phyloP scores from a whole-genome alignment of 2,329 filamentous ascomycete genomes.

The Colletotrichum noveboracense region DNA sequence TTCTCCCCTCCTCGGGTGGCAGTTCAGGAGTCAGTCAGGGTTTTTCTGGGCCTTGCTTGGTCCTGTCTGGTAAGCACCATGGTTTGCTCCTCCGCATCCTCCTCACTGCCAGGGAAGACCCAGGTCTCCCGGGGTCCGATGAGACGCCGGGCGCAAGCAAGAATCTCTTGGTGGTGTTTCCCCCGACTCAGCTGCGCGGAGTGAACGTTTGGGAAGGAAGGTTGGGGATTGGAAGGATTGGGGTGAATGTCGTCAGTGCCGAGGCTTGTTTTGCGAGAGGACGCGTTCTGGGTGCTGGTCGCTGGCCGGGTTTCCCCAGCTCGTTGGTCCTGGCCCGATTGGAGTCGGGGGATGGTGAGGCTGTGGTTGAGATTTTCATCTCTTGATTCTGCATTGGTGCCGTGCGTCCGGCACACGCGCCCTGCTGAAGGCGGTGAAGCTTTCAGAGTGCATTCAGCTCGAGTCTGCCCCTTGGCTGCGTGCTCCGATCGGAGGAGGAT shows the following conservation, averaged over 20 bases:
- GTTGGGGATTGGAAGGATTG: neutral
- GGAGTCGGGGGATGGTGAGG: neutral
- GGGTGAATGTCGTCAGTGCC: neutral
- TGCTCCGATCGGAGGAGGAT: neutral
- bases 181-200: slow-evolving; percentile 13
- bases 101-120: slow-evolving; percentile 1
- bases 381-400: neutral
- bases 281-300: neutral
- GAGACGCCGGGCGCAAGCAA: slow-evolving; percentile 11
- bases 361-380: neutral
- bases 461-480: neutral
- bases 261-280: neutral
- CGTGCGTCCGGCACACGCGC: neutral
- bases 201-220: neutral
- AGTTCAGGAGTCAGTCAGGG: slow-evolving; percentile 5
- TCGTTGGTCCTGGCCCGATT: neutral
- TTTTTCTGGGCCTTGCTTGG: neutral
- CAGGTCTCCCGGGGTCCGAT: slow-evolving; percentile 12
- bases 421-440: neutral
- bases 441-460: neutral
- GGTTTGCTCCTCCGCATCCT: neutral
- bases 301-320: slow-evolving; percentile 3
- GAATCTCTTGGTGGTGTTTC: slow-evolving; percentile 2
- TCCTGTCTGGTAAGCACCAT: neutral
- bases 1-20: neutral